Percentiles rank a stretch among this genome's conserved stretches.
Evolutionary conservation across 148 eudicot genomes (phyloP).

Genomic region (Arbutus unedo): DNA sequence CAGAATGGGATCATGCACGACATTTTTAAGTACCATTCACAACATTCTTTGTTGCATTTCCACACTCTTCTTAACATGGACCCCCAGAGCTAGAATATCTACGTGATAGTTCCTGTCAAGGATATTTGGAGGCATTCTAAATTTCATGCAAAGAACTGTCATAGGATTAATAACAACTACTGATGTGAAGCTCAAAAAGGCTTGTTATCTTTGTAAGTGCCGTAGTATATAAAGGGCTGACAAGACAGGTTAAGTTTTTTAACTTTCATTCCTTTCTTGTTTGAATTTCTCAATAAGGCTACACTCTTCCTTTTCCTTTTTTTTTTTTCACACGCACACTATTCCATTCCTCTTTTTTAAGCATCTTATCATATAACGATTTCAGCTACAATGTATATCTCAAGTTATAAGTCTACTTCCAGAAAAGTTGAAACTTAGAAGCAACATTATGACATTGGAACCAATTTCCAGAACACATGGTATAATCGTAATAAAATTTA

Average conservation of each 20-base stretch:
- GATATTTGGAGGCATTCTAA: neutral
- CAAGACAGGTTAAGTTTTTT: neutral
- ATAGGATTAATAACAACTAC: neutral
- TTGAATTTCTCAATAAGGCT: neutral
- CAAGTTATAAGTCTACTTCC: neutral
- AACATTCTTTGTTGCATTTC: neutral
- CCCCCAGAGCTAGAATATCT: neutral
- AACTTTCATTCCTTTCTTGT: neutral
- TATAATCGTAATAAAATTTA: neutral
- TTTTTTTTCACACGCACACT: neutral
- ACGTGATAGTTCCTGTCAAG: neutral
- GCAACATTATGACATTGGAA: neutral
- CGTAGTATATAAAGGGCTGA: neutral
- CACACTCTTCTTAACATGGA: neutral
- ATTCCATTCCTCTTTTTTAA: neutral
- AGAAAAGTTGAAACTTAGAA: neutral
- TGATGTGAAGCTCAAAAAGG: constrained; percentile 2
- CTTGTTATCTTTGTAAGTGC: neutral
- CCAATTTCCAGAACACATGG: neutral
- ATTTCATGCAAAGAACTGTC: neutral
- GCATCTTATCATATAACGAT: neutral
- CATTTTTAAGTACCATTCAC: neutral
- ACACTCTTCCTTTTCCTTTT: neutral
- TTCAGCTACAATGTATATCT: neutral
- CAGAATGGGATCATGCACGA: neutral